These are phyloP conservation scores for Oenanthe sinensis DNA, from an alignment of 129 eudicot species.

Conservation along the genomic window DNA sequence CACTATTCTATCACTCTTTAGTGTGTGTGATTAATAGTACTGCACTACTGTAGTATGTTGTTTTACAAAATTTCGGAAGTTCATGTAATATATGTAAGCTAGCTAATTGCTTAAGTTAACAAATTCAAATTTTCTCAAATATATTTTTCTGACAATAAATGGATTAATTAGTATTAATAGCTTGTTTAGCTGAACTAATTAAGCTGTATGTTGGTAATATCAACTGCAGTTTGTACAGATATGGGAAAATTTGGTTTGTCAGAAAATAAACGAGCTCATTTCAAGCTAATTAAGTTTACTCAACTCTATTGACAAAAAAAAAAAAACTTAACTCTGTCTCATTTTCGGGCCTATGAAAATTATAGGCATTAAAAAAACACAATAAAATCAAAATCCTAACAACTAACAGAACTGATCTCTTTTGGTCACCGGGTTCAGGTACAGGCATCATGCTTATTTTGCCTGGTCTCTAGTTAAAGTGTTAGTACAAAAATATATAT, in stretches of 20 bases:
- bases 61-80: neutral
- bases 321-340: neutral
- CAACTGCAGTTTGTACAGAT: too few species aligned
- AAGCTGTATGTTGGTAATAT: too few species aligned
- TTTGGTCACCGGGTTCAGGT: neutral
- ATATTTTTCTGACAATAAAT: too few species aligned
- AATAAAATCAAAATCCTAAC: neutral
- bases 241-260: too few species aligned
- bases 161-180: too few species aligned
- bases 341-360: neutral
- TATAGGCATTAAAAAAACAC: neutral
- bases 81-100: too few species aligned
- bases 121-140: too few species aligned
- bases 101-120: too few species aligned
- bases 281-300: too few species aligned
- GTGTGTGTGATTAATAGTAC: neutral
- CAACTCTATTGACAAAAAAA: too few species aligned
- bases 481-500: neutral
- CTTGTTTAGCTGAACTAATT: too few species aligned
- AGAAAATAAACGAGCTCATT: too few species aligned
- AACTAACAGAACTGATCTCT: constrained; percentile 1
- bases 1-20: neutral
- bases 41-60: neutral
- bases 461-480: neutral
- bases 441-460: neutral